Evolutionary conservation across 2,329 filamentous ascomycete genomes (phyloP).

Genomic region (Aureobasidium sp.): DNA sequence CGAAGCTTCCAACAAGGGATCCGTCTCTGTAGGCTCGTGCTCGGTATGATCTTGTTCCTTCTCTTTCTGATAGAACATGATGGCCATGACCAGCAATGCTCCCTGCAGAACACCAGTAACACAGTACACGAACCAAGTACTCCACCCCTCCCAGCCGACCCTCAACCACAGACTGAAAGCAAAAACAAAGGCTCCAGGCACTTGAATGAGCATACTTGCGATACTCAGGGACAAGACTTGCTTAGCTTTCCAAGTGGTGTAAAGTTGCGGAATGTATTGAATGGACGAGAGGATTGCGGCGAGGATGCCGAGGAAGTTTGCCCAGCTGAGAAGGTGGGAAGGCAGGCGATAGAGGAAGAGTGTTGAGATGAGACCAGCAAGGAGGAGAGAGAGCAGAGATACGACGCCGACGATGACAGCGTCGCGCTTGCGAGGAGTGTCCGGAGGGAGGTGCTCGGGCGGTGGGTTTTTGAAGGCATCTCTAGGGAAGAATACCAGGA

Average conservation of each 20-base stretch:
- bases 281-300: conserved; percentile 71
- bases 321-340: conserved; percentile 63
- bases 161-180: conserved; percentile 65
- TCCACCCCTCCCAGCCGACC: conserved; percentile 79
- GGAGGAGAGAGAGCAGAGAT: conserved; percentile 68
- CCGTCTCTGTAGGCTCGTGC: conserved; percentile 5
- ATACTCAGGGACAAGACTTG: conserved; percentile 88
- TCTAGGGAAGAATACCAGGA: conserved; percentile 86
- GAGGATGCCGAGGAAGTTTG: conserved; percentile 74
- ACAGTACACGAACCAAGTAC: conserved; percentile 87
- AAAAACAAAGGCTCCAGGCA: conserved; percentile 84
- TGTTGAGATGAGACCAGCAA: conserved; percentile 55
- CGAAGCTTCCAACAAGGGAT: not conserved
- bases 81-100: conserved; percentile 66
- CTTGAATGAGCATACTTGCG: conserved; percentile 97
- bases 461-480: conserved; percentile 22
- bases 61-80: conserved; percentile 52
- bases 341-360: conserved; percentile 59
- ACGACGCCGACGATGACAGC: conserved; percentile 65
- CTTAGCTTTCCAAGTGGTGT: conserved; percentile 77
- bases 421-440: conserved; percentile 55
- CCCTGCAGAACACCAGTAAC: conserved; percentile 83
- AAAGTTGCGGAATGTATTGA: conserved; percentile 94
- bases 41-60: not conserved
- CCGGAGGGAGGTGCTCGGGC: conserved; percentile 39